phyloP scores from a whole-genome alignment of 768 basidiomycete genomes.

The Lactarius tabidus region DNA sequence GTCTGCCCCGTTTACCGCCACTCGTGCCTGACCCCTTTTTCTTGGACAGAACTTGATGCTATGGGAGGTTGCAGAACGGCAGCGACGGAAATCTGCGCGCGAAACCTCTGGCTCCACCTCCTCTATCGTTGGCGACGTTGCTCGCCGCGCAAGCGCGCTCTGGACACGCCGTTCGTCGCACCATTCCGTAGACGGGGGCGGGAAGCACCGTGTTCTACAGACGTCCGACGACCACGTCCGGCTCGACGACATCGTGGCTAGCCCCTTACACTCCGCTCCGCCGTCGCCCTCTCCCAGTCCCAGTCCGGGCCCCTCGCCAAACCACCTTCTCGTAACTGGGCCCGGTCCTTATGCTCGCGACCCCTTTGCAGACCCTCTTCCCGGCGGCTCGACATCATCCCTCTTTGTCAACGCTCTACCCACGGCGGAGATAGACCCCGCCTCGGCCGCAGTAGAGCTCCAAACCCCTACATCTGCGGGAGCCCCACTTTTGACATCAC shows the following conservation, averaged over 20 bases:
- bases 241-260: constrained; percentile 46
- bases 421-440: constrained; percentile 30
- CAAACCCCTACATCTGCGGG: background rate
- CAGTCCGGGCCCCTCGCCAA: constrained; percentile 27
- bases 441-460: constrained; percentile 15
- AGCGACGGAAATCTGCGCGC: constrained; percentile 67
- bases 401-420: constrained; percentile 41
- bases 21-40: constrained; percentile 3
- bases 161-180: constrained; percentile 43
- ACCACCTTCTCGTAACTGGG: constrained; percentile 22
- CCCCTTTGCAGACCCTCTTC: constrained; percentile 50
- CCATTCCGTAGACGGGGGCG: constrained; percentile 36
- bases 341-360: constrained; percentile 29
- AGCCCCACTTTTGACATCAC: constrained; percentile 16
- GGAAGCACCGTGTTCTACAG: constrained; percentile 47
- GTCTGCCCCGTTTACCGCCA: background rate
- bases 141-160: constrained; percentile 55
- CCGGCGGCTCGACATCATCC: constrained; percentile 45
- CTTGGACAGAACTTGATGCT: constrained; percentile 59
- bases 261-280: constrained; percentile 36
- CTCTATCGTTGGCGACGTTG: constrained; percentile 51
- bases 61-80: constrained; percentile 77
- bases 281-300: constrained; percentile 35
- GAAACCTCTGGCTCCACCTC: constrained; percentile 40
- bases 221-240: constrained; percentile 50